Conservation (phyloP, 176 grass and related monocot genomes). For the Stipa capillata region DNA sequence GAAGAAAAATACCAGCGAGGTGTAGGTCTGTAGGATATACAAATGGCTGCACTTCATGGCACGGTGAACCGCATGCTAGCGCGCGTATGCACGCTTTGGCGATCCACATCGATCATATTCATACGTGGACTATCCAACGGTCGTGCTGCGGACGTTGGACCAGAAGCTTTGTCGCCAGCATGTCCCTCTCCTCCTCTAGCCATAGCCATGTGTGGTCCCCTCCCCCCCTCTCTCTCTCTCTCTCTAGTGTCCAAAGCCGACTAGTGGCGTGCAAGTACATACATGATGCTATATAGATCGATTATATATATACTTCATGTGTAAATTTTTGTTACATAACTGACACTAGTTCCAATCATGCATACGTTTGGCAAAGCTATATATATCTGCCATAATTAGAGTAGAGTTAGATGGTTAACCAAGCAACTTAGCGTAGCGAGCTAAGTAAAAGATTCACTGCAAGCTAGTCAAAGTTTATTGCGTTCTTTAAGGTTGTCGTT, state of each 20-base stretch:
- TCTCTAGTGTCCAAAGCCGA: neutral
- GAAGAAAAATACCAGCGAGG: neutral
- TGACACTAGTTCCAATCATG: too few species aligned
- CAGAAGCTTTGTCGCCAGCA: slow-evolving; percentile 10
- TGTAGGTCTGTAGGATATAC: neutral
- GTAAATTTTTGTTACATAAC: neutral
- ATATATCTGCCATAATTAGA: neutral
- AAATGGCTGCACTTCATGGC: too few species aligned
- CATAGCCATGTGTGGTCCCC: neutral
- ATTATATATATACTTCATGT: neutral
- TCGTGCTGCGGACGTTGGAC: slow-evolving; percentile 45
- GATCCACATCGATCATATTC: slow-evolving; percentile 27
- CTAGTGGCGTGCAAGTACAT: neutral
- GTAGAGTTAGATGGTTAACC: slow-evolving; percentile 6
- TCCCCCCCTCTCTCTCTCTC: slow-evolving; percentile 3
- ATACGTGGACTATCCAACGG: slow-evolving; percentile 49
- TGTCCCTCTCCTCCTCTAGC: neutral
- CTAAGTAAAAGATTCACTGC: neutral
- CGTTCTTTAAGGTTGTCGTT: slow-evolving; percentile 7
- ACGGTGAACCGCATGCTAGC: neutral
- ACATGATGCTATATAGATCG: neutral
- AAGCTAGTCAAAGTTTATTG: slow-evolving; percentile 17
- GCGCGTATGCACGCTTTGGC: neutral
- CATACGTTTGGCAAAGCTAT: neutral
- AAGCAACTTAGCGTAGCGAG: neutral